Percentiles rank a stretch among this genome's conserved stretches.
These are phyloP conservation scores for Starmera amethionina DNA, from an alignment of 805 yeast genomes.

Conservation along the genomic window DNA sequence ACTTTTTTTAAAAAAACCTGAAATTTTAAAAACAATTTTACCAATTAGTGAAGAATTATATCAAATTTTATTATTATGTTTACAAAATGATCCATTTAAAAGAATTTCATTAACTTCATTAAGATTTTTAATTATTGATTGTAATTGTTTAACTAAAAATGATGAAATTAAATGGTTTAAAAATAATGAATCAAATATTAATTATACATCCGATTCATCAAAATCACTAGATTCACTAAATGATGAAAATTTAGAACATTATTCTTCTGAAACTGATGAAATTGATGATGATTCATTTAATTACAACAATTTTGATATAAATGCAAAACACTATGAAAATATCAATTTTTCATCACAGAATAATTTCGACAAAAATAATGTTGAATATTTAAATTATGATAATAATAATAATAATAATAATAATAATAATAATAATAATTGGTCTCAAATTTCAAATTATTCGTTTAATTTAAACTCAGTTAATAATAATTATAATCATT, in stretches of 20 bases:
- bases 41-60: slow-evolving; percentile 64
- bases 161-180: neutral
- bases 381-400: neutral
- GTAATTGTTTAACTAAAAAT: slow-evolving; percentile 11
- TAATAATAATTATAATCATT: neutral
- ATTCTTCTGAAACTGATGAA: neutral
- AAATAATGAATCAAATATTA: too few species aligned
- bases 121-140: slow-evolving; percentile 9
- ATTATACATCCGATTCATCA: too few species aligned
- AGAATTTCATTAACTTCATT: slow-evolving; percentile 19
- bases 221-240: neutral
- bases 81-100: slow-evolving; percentile 23
- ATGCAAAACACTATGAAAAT: neutral
- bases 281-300: neutral
- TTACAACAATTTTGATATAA: neutral
- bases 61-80: slow-evolving; percentile 30
- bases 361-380: neutral
- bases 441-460: slow-evolving; percentile 6
- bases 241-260: neutral
- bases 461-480: slow-evolving; percentile 11
- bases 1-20: slow-evolving; percentile 46
- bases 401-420: neutral
- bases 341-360: too few species aligned
- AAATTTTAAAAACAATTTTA: slow-evolving; percentile 51
- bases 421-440: neutral